phyloP scores from a whole-genome alignment of 805 yeast genomes.

The Saturnispora gosingensis region DNA sequence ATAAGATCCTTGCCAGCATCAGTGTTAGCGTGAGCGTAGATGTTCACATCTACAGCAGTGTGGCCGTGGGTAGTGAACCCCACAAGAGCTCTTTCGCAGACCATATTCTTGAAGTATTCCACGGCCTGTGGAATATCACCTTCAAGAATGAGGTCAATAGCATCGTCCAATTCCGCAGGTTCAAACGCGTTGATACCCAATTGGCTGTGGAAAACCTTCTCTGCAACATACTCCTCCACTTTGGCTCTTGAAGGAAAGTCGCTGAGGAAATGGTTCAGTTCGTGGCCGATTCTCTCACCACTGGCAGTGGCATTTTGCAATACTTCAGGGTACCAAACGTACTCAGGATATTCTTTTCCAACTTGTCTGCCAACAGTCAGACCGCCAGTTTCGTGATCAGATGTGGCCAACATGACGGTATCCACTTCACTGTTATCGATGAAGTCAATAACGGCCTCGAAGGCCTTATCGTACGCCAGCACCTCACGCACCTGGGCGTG shows the following conservation, averaged over 20 bases:
- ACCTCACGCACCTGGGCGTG: conserved; percentile 92
- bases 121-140: conserved; percentile 19
- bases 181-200: conserved; percentile 58
- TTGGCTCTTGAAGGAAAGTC: conserved; percentile 4
- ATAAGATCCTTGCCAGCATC: conserved; percentile 33
- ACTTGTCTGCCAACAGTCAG: conserved; percentile 79
- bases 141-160: conserved; percentile 29
- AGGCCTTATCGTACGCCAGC: conserved; percentile 77
- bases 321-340: conserved; percentile 78
- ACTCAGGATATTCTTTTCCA: conserved; percentile 64
- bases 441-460: conserved; percentile 61
- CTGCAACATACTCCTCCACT: conserved; percentile 37
- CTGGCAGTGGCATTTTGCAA: conserved; percentile 63
- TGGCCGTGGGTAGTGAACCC: conserved; percentile 99
- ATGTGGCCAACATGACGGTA: conserved; percentile 70
- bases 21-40: conserved; percentile 69
- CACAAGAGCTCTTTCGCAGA: conserved; percentile 73
- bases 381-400: conserved; percentile 97
- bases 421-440: conserved; percentile 62
- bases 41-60: conserved; percentile 90
- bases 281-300: conserved; percentile 49
- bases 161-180: conserved; percentile 39
- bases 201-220: conserved; percentile 49
- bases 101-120: conserved; percentile 55
- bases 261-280: conserved; percentile 7